phyloP scores from a whole-genome alignment of 2,329 filamentous ascomycete species.

The Cladosporium sp. region DNA sequence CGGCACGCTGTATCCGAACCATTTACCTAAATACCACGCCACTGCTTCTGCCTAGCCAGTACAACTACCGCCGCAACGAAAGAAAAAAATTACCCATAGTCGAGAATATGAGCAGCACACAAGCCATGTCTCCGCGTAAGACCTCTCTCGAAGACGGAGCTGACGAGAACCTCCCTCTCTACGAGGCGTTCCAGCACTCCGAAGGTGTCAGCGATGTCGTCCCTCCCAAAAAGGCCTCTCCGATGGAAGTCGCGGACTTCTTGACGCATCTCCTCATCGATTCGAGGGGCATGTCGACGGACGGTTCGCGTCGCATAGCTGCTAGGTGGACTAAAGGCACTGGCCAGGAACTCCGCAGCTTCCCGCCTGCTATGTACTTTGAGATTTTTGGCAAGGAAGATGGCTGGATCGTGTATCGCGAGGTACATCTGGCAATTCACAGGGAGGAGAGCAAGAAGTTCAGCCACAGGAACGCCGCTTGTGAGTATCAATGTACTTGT shows the following conservation, averaged over 20 bases:
- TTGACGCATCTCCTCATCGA: conserved; percentile 5
- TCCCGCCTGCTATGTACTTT: conserved; percentile 14
- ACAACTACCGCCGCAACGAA: too few species aligned
- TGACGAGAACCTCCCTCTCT: background rate
- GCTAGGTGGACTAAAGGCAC: conserved; percentile 18
- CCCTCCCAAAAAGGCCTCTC: conserved; percentile 13
- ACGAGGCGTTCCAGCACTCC: background rate
- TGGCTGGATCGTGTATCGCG: conserved; percentile 19
- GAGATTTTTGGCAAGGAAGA: conserved; percentile 18
- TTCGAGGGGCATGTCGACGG: background rate
- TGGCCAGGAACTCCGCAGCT: conserved; percentile 16
- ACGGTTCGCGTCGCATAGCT: conserved; percentile 14
- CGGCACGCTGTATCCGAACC: too few species aligned
- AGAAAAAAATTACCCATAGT: too few species aligned
- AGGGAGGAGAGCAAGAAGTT: background rate
- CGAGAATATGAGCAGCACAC: too few species aligned
- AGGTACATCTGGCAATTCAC: conserved; percentile 4
- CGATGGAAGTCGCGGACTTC: conserved; percentile 18
- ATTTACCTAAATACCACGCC: too few species aligned
- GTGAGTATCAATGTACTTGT: background rate
- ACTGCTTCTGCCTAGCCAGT: too few species aligned
- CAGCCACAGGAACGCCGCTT: background rate
- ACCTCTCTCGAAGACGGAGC: background rate
- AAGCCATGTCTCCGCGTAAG: background rate
- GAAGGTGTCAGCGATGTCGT: background rate